Evolutionary conservation across 768 basidiomycete genomes (phyloP).

Genomic region (Mycena crocata): DNA sequence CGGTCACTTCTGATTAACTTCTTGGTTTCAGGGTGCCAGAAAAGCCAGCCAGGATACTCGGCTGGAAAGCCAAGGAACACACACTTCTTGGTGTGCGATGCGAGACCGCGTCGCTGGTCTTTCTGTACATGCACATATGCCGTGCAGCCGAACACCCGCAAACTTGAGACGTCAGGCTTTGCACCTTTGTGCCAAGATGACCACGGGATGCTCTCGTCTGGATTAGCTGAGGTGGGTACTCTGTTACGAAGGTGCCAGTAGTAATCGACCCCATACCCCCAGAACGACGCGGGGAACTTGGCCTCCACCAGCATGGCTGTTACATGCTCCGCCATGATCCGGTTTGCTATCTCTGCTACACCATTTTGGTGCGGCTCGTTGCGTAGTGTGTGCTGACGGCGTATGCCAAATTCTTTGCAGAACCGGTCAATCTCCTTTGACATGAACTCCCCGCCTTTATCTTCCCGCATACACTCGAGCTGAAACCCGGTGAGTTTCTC

Average conservation of each 20-base stretch:
- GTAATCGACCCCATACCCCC: slow-evolving; percentile 34
- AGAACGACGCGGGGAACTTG: slow-evolving; percentile 36
- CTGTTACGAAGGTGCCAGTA: slow-evolving; percentile 38
- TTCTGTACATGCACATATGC: slow-evolving; percentile 52
- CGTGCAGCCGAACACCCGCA: slow-evolving; percentile 52
- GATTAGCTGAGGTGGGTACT: slow-evolving; percentile 26
- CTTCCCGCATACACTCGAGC: slow-evolving; percentile 42
- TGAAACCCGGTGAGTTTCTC: slow-evolving; percentile 41
- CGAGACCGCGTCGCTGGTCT: slow-evolving; percentile 44
- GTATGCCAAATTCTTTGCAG: slow-evolving; percentile 39
- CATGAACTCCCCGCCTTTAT: slow-evolving; percentile 52
- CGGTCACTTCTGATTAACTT: background rate
- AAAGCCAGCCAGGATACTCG: slow-evolving; percentile 46
- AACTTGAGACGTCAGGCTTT: slow-evolving; percentile 38
- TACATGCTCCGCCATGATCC: slow-evolving; percentile 47
- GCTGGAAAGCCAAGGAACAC: slow-evolving; percentile 52
- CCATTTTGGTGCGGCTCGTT: slow-evolving; percentile 56
- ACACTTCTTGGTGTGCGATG: slow-evolving; percentile 44
- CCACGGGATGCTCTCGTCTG: slow-evolving; percentile 10
- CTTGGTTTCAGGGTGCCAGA: slow-evolving; percentile 44
- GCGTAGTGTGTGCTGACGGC: slow-evolving; percentile 34
- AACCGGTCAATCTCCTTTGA: slow-evolving; percentile 36
- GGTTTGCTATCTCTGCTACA: slow-evolving; percentile 53
- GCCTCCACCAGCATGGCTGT: slow-evolving; percentile 43
- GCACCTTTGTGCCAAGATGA: slow-evolving; percentile 37